These are phyloP conservation scores for Trametes pubescens DNA, from an alignment of 1,284 basidiomycete species.

Conservation along the genomic window DNA sequence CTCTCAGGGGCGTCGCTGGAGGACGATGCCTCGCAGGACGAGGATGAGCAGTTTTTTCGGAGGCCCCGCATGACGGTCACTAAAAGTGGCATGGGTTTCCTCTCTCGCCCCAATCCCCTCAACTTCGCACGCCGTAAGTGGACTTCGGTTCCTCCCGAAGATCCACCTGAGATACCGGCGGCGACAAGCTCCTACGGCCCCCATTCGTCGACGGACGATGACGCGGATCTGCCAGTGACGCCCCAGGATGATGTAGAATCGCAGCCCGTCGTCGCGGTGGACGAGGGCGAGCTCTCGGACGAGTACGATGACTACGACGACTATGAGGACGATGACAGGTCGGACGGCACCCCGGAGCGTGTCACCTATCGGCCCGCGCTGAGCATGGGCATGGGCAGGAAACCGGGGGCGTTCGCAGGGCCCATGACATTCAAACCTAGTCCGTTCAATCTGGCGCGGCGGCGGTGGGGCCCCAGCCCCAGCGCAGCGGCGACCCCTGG, in stretches of 20 bases:
- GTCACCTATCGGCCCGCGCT: constrained; percentile 43
- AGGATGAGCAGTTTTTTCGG: constrained; percentile 31
- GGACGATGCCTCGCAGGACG: constrained; percentile 39
- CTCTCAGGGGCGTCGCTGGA: constrained; percentile 33
- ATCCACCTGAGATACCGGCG: constrained; percentile 20
- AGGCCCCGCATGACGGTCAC: constrained; percentile 26
- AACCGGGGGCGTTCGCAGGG: constrained; percentile 29
- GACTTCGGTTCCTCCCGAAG: constrained; percentile 37
- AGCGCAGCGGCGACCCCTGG: constrained; percentile 1
- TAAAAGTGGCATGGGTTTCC: constrained; percentile 35
- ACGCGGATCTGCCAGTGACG: constrained; percentile 36
- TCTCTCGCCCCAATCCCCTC: constrained; percentile 44
- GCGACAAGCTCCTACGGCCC: constrained; percentile 14
- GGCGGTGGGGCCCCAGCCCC: constrained; percentile 54
- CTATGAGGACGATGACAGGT: constrained; percentile 49
- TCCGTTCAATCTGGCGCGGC: constrained; percentile 60
- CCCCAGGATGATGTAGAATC: constrained; percentile 32
- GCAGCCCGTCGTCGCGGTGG: constrained; percentile 13
- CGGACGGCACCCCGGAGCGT: constrained; percentile 23
- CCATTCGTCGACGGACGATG: constrained; percentile 34
- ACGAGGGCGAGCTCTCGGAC: constrained; percentile 27
- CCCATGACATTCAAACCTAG: constrained; percentile 55
- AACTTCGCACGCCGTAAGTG: constrained; percentile 48
- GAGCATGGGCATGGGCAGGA: constrained; percentile 23
- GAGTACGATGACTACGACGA: constrained; percentile 21